Conservation (phyloP, 768 basidiomycete species). For the Daedaleopsis sinensis region DNA sequence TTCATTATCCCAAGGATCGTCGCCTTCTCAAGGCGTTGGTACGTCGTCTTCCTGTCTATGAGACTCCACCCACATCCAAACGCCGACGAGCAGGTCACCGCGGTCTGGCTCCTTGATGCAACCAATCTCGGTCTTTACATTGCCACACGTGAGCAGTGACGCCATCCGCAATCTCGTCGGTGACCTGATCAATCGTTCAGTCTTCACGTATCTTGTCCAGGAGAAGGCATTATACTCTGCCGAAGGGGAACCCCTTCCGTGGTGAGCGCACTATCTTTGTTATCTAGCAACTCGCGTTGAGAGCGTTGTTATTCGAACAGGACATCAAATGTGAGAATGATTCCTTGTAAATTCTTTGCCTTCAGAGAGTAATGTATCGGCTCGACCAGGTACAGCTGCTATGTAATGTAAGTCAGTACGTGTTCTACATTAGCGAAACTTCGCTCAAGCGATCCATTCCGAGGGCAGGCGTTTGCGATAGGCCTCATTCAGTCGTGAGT, state of each 20-base stretch:
- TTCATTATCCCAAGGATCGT: slow-evolving; percentile 7
- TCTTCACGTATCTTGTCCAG: slow-evolving; percentile 7
- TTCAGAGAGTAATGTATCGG: background rate
- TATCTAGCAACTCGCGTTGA: background rate
- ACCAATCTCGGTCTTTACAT: slow-evolving; percentile 7
- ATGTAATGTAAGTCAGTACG: background rate
- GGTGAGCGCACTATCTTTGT: background rate
- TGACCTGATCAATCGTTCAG: background rate
- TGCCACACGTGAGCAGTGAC: slow-evolving; percentile 4
- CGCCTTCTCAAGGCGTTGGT: slow-evolving; percentile 5
- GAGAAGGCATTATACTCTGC: background rate
- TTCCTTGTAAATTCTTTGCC: background rate
- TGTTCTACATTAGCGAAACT: background rate
- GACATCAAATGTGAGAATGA: background rate
- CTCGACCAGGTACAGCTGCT: background rate
- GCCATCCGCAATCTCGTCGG: no score
- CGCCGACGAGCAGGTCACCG: background rate
- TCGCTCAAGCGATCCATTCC: background rate
- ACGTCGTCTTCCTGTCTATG: background rate
- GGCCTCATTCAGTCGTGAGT: background rate
- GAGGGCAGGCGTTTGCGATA: background rate
- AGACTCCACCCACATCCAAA: background rate
- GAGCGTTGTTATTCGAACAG: background rate
- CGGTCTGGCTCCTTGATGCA: slow-evolving; percentile 4
- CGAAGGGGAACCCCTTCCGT: background rate